These are phyloP conservation scores for Diaporthe sp. DNA, from an alignment of 2,329 filamentous ascomycete species.

Conservation along the genomic window DNA sequence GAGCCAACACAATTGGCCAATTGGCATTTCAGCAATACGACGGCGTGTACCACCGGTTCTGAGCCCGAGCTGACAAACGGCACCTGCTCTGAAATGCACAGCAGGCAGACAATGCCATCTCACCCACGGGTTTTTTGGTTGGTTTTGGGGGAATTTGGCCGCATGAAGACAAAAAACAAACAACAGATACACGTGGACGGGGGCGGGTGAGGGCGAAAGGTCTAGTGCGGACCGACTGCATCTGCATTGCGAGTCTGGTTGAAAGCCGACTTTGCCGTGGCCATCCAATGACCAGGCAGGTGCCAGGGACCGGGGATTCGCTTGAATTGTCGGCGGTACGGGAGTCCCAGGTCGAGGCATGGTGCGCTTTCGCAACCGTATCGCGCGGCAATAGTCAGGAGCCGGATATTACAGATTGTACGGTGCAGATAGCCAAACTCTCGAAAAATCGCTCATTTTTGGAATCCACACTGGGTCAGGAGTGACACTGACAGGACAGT, in stretches of 20 bases:
- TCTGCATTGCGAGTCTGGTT: neutral
- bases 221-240: neutral
- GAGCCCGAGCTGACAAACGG: neutral
- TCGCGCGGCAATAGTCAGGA: slow-evolving; percentile 26
- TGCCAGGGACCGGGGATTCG: slow-evolving; percentile 19
- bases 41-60: no score
- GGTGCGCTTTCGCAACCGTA: neutral
- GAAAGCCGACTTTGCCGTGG: slow-evolving; percentile 25
- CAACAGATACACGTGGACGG: neutral
- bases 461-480: slow-evolving; percentile 25
- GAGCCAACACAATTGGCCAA: slow-evolving; percentile 2
- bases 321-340: slow-evolving; percentile 31
- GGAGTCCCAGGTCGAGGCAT: slow-evolving; percentile 3
- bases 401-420: slow-evolving; percentile 21
- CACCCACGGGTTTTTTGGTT: neutral
- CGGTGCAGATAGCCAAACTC: neutral
- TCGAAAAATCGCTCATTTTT: slow-evolving; percentile 27
- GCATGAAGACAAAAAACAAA: neutral
- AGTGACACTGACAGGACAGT: slow-evolving; percentile 13
- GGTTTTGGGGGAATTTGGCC: no score
- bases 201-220: neutral
- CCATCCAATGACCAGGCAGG: slow-evolving; percentile 23
- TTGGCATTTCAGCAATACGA: neutral
- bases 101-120: neutral
- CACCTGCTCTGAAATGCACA: slow-evolving; percentile 4